A percentile compares a stretch with the other conserved stretches of the same genome.
Evolutionary conservation across 140 eudicot genomes (phyloP).

Genomic region (Oenanthe javanica): DNA sequence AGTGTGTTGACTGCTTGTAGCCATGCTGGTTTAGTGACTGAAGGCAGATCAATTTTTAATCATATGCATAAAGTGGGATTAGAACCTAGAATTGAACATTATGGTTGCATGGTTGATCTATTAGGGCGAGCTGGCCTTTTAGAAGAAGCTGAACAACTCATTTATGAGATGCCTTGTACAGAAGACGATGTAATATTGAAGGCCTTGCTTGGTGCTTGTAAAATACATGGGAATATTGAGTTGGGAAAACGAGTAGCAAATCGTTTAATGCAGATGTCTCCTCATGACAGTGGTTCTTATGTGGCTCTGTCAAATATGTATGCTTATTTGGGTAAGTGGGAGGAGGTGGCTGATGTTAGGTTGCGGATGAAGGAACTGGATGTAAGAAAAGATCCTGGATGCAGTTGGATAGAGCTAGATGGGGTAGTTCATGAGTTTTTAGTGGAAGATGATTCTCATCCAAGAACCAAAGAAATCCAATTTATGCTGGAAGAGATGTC

Average conservation of each 20-base stretch:
- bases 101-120: constrained; percentile 56
- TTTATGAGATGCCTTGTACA: constrained; percentile 29
- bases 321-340: constrained; percentile 41
- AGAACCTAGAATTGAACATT: constrained; percentile 41
- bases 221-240: constrained; percentile 31
- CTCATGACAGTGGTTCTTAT: constrained; percentile 40
- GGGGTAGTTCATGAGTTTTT: constrained; percentile 46
- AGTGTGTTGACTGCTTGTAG: constrained; percentile 39
- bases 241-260: constrained; percentile 34
- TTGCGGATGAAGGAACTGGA: constrained; percentile 35
- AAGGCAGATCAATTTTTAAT: constrained; percentile 32
- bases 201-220: constrained; percentile 61
- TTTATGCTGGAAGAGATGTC: constrained; percentile 42
- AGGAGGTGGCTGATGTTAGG: constrained; percentile 36
- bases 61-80: constrained; percentile 32
- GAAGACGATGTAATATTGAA: constrained; percentile 41
- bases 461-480: constrained; percentile 24
- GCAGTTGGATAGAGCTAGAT: constrained; percentile 53
- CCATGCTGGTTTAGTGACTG: constrained; percentile 41
- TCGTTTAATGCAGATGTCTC: constrained; percentile 29
- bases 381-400: constrained; percentile 45
- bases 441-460: constrained; percentile 39
- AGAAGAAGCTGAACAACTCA: constrained; percentile 38
- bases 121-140: constrained; percentile 44
- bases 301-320: constrained; percentile 52